Percentiles rank a stretch among this genome's conserved stretches.
phyloP scores from a whole-genome alignment of 2,329 filamentous ascomycete species.

The Calonectria henricotiae region DNA sequence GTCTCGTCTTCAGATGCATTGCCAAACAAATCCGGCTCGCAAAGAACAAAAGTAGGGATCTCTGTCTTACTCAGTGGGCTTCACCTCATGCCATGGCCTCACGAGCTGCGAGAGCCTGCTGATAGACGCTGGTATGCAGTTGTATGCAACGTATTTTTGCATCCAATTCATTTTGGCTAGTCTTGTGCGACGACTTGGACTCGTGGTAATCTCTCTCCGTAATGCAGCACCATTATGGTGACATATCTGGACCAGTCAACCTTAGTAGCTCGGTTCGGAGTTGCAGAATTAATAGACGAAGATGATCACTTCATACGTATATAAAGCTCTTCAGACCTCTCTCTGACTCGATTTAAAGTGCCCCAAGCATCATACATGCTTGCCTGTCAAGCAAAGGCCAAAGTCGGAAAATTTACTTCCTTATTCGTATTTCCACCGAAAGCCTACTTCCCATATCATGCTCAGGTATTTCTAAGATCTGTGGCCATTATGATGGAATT shows the following conservation, averaged over 20 bases:
- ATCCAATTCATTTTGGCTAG: neutral
- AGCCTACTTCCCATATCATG: neutral
- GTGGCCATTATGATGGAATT: neutral
- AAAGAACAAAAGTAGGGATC: no score
- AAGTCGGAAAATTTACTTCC: neutral
- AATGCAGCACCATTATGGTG: neutral
- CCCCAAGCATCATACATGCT: no score
- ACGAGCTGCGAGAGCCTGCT: neutral
- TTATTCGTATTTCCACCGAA: neutral
- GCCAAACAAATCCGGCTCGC: no score
- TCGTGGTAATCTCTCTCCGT: neutral
- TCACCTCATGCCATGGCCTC: neutral
- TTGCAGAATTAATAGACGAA: neutral
- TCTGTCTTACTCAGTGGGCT: no score
- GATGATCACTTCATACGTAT: neutral
- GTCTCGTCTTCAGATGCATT: no score
- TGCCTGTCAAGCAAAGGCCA: no score
- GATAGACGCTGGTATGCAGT: neutral
- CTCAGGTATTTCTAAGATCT: neutral
- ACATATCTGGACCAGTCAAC: neutral
- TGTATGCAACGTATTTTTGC: neutral
- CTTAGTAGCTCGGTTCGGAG: neutral
- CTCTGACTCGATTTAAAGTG: neutral
- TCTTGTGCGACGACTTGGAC: neutral
- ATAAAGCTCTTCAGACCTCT: neutral